Conservation (phyloP, 495 filamentous ascomycete species). For the Clohesyomyces aquaticus region DNA sequence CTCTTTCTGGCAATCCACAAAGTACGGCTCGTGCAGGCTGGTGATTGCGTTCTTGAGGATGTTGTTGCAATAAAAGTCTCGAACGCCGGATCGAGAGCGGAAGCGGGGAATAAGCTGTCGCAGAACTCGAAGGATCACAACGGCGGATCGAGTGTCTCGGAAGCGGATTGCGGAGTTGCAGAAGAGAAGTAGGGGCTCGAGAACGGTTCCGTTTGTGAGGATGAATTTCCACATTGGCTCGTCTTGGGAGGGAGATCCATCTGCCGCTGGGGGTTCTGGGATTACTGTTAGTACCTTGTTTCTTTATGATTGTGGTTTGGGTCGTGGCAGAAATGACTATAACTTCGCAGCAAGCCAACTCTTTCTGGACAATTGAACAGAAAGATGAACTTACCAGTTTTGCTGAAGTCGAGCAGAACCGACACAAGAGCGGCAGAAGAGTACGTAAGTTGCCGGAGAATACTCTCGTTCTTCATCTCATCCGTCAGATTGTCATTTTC, state of each 20-base stretch:
- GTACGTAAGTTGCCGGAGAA: constrained; percentile 89
- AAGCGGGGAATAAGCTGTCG: constrained; percentile 35
- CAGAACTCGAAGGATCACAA: constrained; percentile 72
- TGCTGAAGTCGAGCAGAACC: constrained; percentile 74
- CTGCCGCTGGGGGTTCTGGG: constrained; percentile 1
- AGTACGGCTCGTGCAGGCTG: constrained; percentile 90
- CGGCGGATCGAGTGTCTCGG: constrained; percentile 87
- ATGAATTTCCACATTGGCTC: constrained; percentile 61
- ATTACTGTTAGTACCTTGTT: neutral
- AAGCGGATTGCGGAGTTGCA: constrained; percentile 87
- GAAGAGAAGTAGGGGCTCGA: constrained; percentile 88
- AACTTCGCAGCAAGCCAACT: neutral
- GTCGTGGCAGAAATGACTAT: too few relatives aligned
- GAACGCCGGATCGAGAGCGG: constrained; percentile 54
- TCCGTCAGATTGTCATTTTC: constrained; percentile 75
- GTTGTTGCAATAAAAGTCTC: constrained; percentile 87
- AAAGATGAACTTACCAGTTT: constrained; percentile 50
- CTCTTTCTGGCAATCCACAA: constrained; percentile 94
- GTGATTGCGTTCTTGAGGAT: constrained; percentile 82
- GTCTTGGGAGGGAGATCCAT: constrained; percentile 11
- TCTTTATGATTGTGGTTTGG: neutral
- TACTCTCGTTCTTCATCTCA: constrained; percentile 98
- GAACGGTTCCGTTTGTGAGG: constrained; percentile 72
- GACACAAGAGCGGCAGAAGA: constrained; percentile 89
- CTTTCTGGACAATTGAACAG: constrained; percentile 49